Base-by-base conservation (phyloP, 179 eudicot species). In the Beta macrorhiza region DNA sequence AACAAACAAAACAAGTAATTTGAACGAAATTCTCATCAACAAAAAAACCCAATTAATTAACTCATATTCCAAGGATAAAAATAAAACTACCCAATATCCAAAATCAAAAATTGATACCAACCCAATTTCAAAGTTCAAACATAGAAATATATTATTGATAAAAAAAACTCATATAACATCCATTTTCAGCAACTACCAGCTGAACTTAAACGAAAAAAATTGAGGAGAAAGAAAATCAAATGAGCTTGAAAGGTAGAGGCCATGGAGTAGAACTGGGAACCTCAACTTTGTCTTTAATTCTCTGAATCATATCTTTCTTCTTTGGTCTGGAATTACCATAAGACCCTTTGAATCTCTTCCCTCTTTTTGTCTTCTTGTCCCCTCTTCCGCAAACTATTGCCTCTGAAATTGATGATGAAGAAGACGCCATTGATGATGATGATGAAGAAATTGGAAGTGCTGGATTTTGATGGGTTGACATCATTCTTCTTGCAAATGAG, bases 181-280 rank as follows among this genome's bases (percentile, higher is more conserved):
- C 20, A 75, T 3, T 45, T 22, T 61, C 72, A 75, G 58, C 20
- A 42, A 37, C 15, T 44, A 72, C 14, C 15, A 80, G 44, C 61
- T 16, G 17, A 83, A 45, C 68, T 76, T 25, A 56, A 44, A 62
- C 6, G 16, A 20, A 25, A 0, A 53, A 51, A 37, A 0, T 7
- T 25, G 42, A 70, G 13, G 5, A 55, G 13, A 59, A 32, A 53
- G 2, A 49, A 44, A 7, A 17, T 88, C 72, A 95, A n/a, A 93
- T 91, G 86, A 95, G 94, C 80, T 93, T 95, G 80, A 95, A 95
- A 81, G 99, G 97, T 52, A 95, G 97, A 80, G 99, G 99, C 99
- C 99, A 95, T 75, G 99, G 99, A 72, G 99, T 95, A 62, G 98
- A 93, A 83, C 92, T 89, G 79, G 99, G 99, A 29, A 93, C 96